A percentile compares a stretch with the other conserved stretches of the same genome.
Conservation (phyloP, 2,329 filamentous ascomycete genomes). For the Magnaporthiopsis rhizophila region DNA sequence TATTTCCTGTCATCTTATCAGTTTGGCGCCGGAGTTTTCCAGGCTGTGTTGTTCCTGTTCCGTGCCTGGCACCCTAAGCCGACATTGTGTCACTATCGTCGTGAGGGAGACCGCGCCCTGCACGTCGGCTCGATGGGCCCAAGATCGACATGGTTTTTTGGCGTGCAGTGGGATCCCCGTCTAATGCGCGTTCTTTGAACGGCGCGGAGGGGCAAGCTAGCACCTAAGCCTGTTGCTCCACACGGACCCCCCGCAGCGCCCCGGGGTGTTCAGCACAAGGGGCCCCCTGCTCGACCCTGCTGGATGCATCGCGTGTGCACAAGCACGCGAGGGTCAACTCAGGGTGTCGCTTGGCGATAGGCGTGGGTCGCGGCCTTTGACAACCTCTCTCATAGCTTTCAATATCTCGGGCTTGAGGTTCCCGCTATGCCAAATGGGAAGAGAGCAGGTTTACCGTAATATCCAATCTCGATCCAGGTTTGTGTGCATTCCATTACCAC, state of each 20-base stretch:
- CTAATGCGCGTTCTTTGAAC: background rate
- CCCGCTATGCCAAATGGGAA: background rate
- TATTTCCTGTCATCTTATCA: background rate
- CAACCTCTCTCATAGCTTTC: background rate
- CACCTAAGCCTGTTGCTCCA: background rate
- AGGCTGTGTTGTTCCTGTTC: background rate
- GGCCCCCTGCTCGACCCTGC: too few species aligned
- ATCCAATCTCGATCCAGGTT: too few species aligned
- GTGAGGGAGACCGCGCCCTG: background rate
- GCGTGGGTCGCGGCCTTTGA: background rate
- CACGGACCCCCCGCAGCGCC: background rate
- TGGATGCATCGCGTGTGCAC: background rate
- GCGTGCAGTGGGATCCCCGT: background rate
- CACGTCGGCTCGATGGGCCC: background rate
- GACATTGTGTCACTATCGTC: background rate
- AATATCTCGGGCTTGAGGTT: background rate
- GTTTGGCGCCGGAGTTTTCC: too few species aligned
- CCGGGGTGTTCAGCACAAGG: background rate
- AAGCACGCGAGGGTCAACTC: background rate
- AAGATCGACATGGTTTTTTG: background rate
- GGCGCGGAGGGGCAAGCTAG: background rate
- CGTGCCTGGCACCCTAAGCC: too few species aligned
- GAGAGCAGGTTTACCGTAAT: too few species aligned
- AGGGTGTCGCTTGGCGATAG: background rate
- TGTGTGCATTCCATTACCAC: background rate